A percentile compares a stretch with the other conserved stretches of the same genome.
phyloP scores from a whole-genome alignment of 1,284 basidiomycete species.

The Sporisorium sorghi region DNA sequence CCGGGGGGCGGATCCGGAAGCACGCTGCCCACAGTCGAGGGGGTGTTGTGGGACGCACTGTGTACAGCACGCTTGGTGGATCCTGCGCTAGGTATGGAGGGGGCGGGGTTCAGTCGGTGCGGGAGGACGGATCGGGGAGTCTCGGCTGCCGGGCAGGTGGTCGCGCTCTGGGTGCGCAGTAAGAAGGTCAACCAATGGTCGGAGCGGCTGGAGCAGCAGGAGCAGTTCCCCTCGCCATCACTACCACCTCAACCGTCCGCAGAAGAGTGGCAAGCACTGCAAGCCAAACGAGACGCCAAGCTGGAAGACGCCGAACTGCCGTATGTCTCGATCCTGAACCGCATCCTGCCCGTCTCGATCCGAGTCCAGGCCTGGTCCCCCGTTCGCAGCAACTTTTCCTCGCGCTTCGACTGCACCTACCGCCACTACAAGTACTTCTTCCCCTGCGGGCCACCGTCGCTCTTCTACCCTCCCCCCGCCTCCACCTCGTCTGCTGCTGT shows the following conservation, averaged over 20 bases:
- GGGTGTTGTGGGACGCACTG: slow-evolving; percentile 81
- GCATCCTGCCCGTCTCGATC: slow-evolving; percentile 88
- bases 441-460: slow-evolving; percentile 51
- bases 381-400: slow-evolving; percentile 82
- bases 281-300: slow-evolving; percentile 46
- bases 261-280: slow-evolving; percentile 27
- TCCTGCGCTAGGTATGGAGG: slow-evolving; percentile 56
- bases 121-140: slow-evolving; percentile 95
- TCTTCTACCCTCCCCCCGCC: slow-evolving; percentile 31
- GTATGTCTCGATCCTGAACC: slow-evolving; percentile 86
- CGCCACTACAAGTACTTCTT: slow-evolving; percentile 98
- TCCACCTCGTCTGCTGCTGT: background rate
- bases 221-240: slow-evolving; percentile 7
- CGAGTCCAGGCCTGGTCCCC: slow-evolving; percentile 96
- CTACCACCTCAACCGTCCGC: background rate
- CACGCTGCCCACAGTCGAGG: slow-evolving; percentile 88
- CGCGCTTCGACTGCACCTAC: slow-evolving; percentile 85
- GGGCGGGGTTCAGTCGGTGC: slow-evolving; percentile 89
- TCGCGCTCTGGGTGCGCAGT: slow-evolving; percentile 79
- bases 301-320: slow-evolving; percentile 74
- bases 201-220: slow-evolving; percentile 10
- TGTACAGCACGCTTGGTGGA: slow-evolving; percentile 62
- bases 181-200: slow-evolving; percentile 60
- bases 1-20: slow-evolving; percentile 68
- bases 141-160: slow-evolving; percentile 91